A percentile compares a stretch with the other conserved stretches of the same genome.
Evolutionary conservation across 345 rosid genomes (phyloP).

Genomic region (Salix brachista): DNA sequence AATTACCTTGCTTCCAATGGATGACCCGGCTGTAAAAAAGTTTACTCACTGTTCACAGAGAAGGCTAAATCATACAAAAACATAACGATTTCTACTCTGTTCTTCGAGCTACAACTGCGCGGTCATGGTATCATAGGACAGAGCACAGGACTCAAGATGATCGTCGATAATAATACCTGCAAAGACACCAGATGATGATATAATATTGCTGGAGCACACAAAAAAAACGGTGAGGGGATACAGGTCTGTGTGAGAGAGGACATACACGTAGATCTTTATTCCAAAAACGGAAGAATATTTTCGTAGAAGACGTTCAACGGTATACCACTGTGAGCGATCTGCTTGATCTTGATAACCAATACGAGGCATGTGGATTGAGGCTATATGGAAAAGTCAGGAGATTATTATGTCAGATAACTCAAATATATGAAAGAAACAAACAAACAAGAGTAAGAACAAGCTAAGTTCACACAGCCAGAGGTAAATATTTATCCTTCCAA

Average conservation of each 20-base stretch:
- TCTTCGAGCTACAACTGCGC: neutral
- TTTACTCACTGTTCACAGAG: neutral
- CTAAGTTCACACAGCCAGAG: neutral
- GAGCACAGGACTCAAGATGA: constrained; percentile 29
- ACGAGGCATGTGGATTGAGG: constrained; percentile 89
- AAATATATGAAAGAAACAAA: neutral
- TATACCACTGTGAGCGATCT: constrained; percentile 77
- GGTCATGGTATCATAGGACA: neutral
- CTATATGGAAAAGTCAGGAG: constrained; percentile 26
- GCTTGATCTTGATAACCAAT: constrained; percentile 73
- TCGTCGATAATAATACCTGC: constrained; percentile 66
- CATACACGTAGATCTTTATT: constrained; percentile 69
- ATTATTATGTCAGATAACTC: neutral
- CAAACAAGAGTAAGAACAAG: neutral
- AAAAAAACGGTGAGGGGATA: neutral
- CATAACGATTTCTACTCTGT: neutral
- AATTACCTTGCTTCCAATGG: too few species aligned
- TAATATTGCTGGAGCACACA: neutral
- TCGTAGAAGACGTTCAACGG: constrained; percentile 76
- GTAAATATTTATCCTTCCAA: too few species aligned
- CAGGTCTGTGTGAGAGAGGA: neutral
- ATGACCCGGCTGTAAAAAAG: too few species aligned
- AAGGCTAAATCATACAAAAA: too few species aligned
- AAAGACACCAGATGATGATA: constrained; percentile 1
- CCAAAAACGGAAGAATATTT: constrained; percentile 69